Evolutionary conservation across 441 rosid species (phyloP).

Genomic region (Pelargonium fulgidum): DNA sequence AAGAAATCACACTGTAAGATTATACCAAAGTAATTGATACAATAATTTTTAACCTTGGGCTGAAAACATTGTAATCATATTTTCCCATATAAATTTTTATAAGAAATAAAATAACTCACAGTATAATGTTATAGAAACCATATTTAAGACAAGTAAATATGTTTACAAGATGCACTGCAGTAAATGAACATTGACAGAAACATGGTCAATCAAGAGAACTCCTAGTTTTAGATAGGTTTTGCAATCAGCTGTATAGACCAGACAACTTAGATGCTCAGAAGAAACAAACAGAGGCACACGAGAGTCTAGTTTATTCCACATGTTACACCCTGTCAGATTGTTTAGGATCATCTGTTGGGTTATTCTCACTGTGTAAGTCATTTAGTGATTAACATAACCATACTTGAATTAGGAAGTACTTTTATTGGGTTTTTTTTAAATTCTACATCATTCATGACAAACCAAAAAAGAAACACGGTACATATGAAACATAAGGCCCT

Average conservation of each 20-base stretch:
- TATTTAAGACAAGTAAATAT: neutral
- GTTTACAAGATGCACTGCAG: neutral
- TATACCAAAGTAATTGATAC: neutral
- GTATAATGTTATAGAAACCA: neutral
- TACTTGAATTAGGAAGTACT: neutral
- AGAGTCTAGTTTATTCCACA: neutral
- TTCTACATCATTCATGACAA: neutral
- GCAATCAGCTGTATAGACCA: neutral
- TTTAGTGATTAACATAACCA: neutral
- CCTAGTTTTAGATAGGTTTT: neutral
- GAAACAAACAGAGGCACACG: neutral
- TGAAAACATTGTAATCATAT: neutral
- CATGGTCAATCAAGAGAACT: neutral
- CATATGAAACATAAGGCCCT: constrained; percentile 30
- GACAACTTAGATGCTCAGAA: neutral
- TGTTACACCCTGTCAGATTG: neutral
- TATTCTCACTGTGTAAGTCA: neutral
- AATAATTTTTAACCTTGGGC: neutral
- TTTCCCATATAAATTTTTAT: neutral
- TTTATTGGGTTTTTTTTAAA: neutral
- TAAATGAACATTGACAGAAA: neutral
- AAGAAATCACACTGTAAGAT: neutral
- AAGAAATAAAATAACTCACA: neutral
- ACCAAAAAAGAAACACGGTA: neutral
- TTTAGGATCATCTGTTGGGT: neutral